Conservation (phyloP, 352 stramenopile genomes). For the Phytophthora syringae region DNA sequence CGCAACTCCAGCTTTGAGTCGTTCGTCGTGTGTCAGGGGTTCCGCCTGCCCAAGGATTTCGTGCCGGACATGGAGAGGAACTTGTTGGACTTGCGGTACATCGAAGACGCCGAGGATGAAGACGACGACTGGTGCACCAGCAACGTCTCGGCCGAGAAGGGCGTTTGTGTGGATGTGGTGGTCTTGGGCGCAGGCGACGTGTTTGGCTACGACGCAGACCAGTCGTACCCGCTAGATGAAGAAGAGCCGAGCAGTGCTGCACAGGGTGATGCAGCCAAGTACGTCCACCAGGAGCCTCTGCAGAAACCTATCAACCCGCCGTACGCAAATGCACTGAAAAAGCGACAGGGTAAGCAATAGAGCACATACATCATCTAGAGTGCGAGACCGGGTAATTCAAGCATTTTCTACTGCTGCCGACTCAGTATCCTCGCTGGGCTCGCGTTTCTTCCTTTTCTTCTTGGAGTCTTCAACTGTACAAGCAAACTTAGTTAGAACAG, state of each 20-base stretch:
- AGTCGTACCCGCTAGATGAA: conserved; percentile 82
- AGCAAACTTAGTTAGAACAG: neutral
- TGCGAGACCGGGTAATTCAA: conserved; percentile 17
- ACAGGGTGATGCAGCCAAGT: conserved; percentile 30
- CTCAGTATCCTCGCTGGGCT: conserved; percentile 6
- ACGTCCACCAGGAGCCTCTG: conserved; percentile 78
- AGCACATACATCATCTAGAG: conserved; percentile 19
- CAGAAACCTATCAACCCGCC: conserved; percentile 89
- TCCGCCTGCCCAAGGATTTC: conserved; percentile 57
- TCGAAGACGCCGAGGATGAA: conserved; percentile 48
- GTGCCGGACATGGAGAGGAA: conserved; percentile 72
- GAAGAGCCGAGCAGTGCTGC: conserved; percentile 3
- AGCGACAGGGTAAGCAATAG: conserved; percentile 42
- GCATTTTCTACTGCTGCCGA: conserved; percentile 7
- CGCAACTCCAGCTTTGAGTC: conserved; percentile 88
- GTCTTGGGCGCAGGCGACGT: conserved; percentile 81
- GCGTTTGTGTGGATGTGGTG: conserved; percentile 63
- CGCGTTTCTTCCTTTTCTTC: conserved; percentile 72
- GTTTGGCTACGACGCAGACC: conserved; percentile 82
- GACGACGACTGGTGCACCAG: conserved; percentile 38
- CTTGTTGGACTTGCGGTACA: conserved; percentile 73
- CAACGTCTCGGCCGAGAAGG: conserved; percentile 44
- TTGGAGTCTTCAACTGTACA: conserved; percentile 81
- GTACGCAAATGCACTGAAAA: conserved; percentile 80
- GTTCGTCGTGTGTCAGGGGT: conserved; percentile 81